Evolutionary conservation across 129 eudicot genomes (phyloP).

Genomic region (Gnaphalium uliginosum): DNA sequence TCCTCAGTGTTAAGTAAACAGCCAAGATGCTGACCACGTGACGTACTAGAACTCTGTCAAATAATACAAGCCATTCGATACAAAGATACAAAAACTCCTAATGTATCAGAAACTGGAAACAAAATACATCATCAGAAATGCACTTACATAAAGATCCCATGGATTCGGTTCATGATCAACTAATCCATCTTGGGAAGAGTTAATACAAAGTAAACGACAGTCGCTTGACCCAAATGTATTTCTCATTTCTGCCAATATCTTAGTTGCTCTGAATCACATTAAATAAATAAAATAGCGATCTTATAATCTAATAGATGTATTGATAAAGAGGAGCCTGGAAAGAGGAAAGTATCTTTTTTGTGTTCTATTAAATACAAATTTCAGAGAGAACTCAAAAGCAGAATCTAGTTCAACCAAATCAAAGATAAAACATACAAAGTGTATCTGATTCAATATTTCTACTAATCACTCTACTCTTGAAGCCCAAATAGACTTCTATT

Average conservation of each 20-base stretch:
- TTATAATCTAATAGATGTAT: conserved; percentile 17
- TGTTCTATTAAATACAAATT: not conserved
- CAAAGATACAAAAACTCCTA: conserved; percentile 4
- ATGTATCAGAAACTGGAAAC: conserved; percentile 1
- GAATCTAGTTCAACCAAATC: not conserved
- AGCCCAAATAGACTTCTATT: not conserved
- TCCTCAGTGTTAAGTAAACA: conserved; percentile 71
- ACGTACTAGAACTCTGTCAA: conserved; percentile 52
- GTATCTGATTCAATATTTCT: not conserved
- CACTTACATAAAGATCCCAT: conserved; percentile 79
- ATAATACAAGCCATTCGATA: conserved; percentile 23
- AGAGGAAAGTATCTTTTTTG: not conserved
- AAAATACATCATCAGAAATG: conserved; percentile 17
- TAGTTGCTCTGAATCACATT: conserved; percentile 62
- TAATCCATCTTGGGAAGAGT: conserved; percentile 62
- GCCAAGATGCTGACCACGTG: conserved; percentile 51
- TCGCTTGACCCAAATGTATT: conserved; percentile 72
- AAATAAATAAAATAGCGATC: conserved; percentile 27
- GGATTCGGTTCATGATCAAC: conserved; percentile 57
- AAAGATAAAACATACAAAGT: not conserved
- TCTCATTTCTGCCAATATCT: conserved; percentile 77
- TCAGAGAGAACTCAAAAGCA: not conserved
- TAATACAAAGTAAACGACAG: conserved; percentile 81
- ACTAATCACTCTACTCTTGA: not conserved
- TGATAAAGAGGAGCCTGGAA: conserved; percentile 1